phyloP scores from a whole-genome alignment of 306 rosid species.

The Gynostemma pentaphyllum region DNA sequence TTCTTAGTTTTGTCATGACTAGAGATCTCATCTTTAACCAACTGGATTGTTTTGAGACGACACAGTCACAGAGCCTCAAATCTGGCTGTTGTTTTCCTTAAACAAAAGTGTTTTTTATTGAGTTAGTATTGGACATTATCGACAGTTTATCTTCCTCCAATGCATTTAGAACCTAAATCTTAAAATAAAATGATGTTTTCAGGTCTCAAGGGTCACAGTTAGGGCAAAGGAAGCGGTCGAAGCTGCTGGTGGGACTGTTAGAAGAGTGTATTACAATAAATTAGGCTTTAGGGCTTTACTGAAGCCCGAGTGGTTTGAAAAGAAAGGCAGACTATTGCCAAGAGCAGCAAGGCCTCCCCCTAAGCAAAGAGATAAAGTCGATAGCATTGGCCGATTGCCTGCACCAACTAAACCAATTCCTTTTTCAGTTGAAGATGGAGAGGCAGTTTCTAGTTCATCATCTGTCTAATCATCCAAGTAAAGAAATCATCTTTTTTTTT shows the following conservation, averaged over 20 bases:
- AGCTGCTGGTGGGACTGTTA: conserved; percentile 86
- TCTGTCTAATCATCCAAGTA: conserved; percentile 7
- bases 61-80: not conserved
- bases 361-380: conserved; percentile 66
- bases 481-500: too few relatives aligned
- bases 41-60: too few relatives aligned
- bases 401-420: conserved; percentile 89
- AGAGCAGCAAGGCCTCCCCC: conserved; percentile 96
- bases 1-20: not conserved
- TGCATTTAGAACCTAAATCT: not conserved
- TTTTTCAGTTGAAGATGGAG: conserved; percentile 36
- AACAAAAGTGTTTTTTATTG: too few relatives aligned
- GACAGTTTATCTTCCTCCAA: too few relatives aligned
- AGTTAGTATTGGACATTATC: too few relatives aligned
- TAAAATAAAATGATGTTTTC: conserved; percentile 1
- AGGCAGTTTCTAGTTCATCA: conserved; percentile 19
- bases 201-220: conserved; percentile 92
- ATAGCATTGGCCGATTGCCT: conserved; percentile 88
- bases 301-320: conserved; percentile 89
- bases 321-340: conserved; percentile 89
- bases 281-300: conserved; percentile 72
- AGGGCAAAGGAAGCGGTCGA: conserved; percentile 86
- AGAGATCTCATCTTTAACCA: not conserved
- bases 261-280: conserved; percentile 81
- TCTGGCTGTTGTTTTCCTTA: too few relatives aligned